phyloP scores from a whole-genome alignment of 2,329 filamentous ascomycete genomes.

The Pseudocercospora pini-densiflorae region DNA sequence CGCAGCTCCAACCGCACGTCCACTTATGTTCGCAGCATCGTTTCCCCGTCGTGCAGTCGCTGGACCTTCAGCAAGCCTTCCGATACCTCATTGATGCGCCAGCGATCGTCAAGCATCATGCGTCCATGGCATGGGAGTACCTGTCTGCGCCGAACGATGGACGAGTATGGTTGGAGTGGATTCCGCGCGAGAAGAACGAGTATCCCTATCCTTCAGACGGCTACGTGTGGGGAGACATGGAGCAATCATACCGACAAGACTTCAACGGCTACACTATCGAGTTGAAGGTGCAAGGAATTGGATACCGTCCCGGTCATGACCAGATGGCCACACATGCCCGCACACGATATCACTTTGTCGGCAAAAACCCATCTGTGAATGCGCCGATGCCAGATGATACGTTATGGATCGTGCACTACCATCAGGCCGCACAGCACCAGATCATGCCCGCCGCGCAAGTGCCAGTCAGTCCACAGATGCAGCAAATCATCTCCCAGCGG shows the following conservation, averaged over 20 bases:
- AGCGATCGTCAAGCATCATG: conserved; percentile 80
- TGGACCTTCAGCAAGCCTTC: conserved; percentile 77
- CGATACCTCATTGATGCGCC: conserved; percentile 84
- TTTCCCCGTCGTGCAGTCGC: conserved; percentile 73
- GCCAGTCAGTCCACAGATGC: conserved; percentile 63
- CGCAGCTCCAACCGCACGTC: conserved; percentile 62
- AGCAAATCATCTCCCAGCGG: conserved; percentile 65
- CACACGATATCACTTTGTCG: conserved; percentile 81
- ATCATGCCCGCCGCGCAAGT: conserved; percentile 72
- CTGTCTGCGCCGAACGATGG: conserved; percentile 82
- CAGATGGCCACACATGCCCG: conserved; percentile 76
- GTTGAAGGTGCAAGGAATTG: conserved; percentile 79
- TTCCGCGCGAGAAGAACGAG: conserved; percentile 72
- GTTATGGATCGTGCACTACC: conserved; percentile 92
- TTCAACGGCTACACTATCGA: conserved; percentile 78
- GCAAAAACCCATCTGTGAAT: conserved; percentile 72
- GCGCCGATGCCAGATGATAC: conserved; percentile 75
- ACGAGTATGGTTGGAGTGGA: conserved; percentile 84
- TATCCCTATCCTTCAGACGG: conserved; percentile 87
- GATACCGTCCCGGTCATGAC: conserved; percentile 76
- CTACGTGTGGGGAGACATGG: conserved; percentile 84
- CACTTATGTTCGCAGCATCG: conserved; percentile 85
- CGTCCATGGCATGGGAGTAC: conserved; percentile 93
- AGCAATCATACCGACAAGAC: conserved; percentile 77
- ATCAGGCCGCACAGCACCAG: conserved; percentile 73